Evolutionary conservation across 148 eudicot genomes (phyloP), one percentile per base, ranked within the genome.

Genomic region (Amaranthus palmeri): DNA sequence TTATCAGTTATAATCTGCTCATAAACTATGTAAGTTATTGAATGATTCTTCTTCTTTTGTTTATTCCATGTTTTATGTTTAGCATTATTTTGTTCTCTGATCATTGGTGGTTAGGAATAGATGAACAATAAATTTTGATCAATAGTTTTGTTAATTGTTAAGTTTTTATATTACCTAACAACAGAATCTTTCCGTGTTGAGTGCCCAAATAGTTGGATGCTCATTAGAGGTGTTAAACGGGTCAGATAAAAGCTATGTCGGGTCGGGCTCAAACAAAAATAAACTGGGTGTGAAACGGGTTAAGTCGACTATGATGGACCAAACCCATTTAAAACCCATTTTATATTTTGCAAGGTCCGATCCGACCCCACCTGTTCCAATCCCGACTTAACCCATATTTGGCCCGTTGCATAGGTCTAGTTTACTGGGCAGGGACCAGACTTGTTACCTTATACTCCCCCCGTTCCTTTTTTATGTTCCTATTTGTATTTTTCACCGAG

Each of bases 141-240:
- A 43, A 50, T 59, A 36, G 18, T 4, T 54, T 69, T 49, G 49
- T 44, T 54, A 25, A 60, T 25, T 60, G 51, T 47, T 75, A 66
- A 5, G n/a, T 65, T 66, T 12, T 63, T 10, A 64, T 67, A 55
- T n/a, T 4, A 6, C 42, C 51, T 8, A 0, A 40, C 44, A 25
- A 65, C 63, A 56, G 71, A 77, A 77, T 65, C 70, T 25, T 25
- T 71, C 70, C 70, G 58, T 71, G 75, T 77, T 71, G 41, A 69
- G 60, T 77, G 74, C 79, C 79, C 79, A 48, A 58, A 65, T 71
- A 40, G 46, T 70, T 64, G 79, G 74, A 56, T 62, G 7, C 59
- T 56, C 52, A 13, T 41, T 65, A 4, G 54, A 41, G 61, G 1
- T 48, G 62, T 13, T 71, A 11, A 36, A 53, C 13, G 45, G 36